Percentiles rank a stretch among this genome's conserved stretches.
Evolutionary conservation across 768 basidiomycete species (phyloP).

Genomic region (Hemileccinum rubropunctum): DNA sequence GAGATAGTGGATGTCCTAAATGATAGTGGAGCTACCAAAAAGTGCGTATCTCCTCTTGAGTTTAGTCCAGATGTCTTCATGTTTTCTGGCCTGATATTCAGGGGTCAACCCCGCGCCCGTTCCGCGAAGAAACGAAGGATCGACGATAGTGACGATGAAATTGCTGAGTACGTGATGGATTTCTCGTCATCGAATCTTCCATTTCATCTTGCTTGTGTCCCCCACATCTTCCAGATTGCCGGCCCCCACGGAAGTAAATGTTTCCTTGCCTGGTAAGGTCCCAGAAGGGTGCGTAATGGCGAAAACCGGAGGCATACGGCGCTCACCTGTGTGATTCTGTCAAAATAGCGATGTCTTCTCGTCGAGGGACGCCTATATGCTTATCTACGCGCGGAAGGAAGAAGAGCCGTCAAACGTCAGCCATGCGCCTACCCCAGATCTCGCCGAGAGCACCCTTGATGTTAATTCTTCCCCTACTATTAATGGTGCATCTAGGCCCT

Average conservation of each 20-base stretch:
- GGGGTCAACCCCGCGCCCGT: conserved; percentile 36
- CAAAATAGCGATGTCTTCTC: conserved; percentile 45
- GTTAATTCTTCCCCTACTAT: conserved; percentile 11
- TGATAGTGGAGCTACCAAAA: conserved; percentile 23
- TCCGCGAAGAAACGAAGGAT: conserved; percentile 50
- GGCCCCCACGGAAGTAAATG: conserved; percentile 17
- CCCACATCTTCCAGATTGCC: conserved; percentile 18
- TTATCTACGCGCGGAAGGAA: conserved; percentile 71
- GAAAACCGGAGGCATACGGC: conserved; percentile 51
- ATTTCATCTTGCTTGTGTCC: conserved; percentile 16
- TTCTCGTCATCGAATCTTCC: conserved; percentile 14
- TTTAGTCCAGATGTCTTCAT: not conserved
- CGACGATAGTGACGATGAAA: conserved; percentile 60
- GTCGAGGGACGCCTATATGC: conserved; percentile 93
- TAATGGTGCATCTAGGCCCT: conserved; percentile 20
- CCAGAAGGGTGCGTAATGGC: conserved; percentile 80
- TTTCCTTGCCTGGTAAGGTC: conserved; percentile 21
- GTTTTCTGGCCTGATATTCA: conserved; percentile 10
- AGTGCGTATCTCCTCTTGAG: conserved; percentile 19
- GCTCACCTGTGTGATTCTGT: conserved; percentile 21
- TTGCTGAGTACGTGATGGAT: conserved; percentile 26
- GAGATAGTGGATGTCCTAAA: conserved; percentile 29
- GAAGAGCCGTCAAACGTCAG: conserved; percentile 7
- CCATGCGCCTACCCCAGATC: conserved; percentile 18
- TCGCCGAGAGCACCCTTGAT: conserved; percentile 16